These are phyloP conservation scores for Septoria linicola DNA, from an alignment of 2,329 filamentous ascomycete genomes.

Conservation along the genomic window DNA sequence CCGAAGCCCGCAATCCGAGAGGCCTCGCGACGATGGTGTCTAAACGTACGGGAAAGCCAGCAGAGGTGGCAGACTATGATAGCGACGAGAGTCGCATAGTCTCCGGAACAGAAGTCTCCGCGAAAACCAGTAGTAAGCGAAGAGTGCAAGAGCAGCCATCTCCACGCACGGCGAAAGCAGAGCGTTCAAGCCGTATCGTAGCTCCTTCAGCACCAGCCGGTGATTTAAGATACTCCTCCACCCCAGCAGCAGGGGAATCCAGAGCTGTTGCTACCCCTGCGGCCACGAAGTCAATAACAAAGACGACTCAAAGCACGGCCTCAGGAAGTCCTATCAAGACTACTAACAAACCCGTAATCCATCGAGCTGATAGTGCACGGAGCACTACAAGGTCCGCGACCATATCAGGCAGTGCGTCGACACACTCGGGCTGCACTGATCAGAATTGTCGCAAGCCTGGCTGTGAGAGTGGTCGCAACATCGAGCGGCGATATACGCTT, in stretches of 20 bases:
- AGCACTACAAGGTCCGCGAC: constrained; percentile 44
- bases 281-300: constrained; percentile 12
- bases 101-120: constrained; percentile 47
- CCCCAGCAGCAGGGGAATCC: constrained; percentile 18
- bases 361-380: constrained; percentile 39
- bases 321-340: constrained; percentile 18
- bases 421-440: constrained; percentile 43
- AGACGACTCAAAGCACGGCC: constrained; percentile 6
- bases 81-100: constrained; percentile 44
- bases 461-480: constrained; percentile 30
- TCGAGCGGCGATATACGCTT: constrained; percentile 30
- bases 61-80: constrained; percentile 43
- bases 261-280: constrained; percentile 11
- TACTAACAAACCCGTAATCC: constrained; percentile 27
- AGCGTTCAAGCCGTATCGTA: constrained; percentile 40
- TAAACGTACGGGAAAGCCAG: constrained; percentile 23
- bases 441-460: constrained; percentile 45
- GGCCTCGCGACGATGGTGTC: constrained; percentile 10
- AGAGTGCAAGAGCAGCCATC: constrained; percentile 25
- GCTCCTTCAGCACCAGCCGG: constrained; percentile 43
- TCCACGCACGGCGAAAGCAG: constrained; percentile 34
- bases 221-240: constrained; percentile 63
- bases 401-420: constrained; percentile 5
- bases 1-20: not conserved
- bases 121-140: constrained; percentile 45